These are phyloP conservation scores for Phlegmacium glaucopus DNA, from an alignment of 768 basidiomycete genomes.

Conservation along the genomic window DNA sequence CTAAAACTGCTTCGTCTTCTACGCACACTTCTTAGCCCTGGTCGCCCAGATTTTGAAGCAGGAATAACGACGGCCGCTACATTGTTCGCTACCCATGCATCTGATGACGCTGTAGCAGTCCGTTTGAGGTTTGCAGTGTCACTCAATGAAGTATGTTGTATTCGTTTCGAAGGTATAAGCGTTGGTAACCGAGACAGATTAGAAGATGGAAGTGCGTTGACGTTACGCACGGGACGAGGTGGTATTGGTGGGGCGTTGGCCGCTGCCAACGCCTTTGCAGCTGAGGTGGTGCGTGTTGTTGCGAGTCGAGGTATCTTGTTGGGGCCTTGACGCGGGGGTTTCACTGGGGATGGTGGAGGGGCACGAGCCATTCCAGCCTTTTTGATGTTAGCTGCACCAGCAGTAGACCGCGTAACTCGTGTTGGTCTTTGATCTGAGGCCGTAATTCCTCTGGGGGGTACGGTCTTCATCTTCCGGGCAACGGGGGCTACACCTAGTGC, in stretches of 20 bases:
- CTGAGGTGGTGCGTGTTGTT: slow-evolving; percentile 47
- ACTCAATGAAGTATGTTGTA: slow-evolving; percentile 44
- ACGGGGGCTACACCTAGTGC: slow-evolving; percentile 52
- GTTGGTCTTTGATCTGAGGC: slow-evolving; percentile 71
- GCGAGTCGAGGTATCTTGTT: slow-evolving; percentile 72
- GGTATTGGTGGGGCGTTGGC: slow-evolving; percentile 26
- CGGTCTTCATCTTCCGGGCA: slow-evolving; percentile 35
- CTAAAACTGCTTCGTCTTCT: slow-evolving; percentile 86
- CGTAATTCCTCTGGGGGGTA: slow-evolving; percentile 46
- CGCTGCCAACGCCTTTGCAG: slow-evolving; percentile 40
- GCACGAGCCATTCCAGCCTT: slow-evolving; percentile 42
- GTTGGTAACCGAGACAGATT: slow-evolving; percentile 78
- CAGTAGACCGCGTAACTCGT: slow-evolving; percentile 70
- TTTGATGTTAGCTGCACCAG: slow-evolving; percentile 52
- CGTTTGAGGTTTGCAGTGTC: slow-evolving; percentile 48
- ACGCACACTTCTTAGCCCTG: slow-evolving; percentile 68
- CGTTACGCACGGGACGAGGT: slow-evolving; percentile 27
- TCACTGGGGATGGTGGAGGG: slow-evolving; percentile 38
- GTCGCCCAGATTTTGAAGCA: slow-evolving; percentile 68
- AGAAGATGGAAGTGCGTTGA: slow-evolving; percentile 46
- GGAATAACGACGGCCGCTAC: slow-evolving; percentile 67
- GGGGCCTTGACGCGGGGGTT: slow-evolving; percentile 46
- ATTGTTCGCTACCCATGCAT: slow-evolving; percentile 79
- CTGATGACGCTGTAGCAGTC: slow-evolving; percentile 32
- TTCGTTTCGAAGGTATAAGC: slow-evolving; percentile 56